Base-by-base conservation (phyloP, 495 filamentous ascomycete genomes). In the Aspergillus avenaceus region DNA sequence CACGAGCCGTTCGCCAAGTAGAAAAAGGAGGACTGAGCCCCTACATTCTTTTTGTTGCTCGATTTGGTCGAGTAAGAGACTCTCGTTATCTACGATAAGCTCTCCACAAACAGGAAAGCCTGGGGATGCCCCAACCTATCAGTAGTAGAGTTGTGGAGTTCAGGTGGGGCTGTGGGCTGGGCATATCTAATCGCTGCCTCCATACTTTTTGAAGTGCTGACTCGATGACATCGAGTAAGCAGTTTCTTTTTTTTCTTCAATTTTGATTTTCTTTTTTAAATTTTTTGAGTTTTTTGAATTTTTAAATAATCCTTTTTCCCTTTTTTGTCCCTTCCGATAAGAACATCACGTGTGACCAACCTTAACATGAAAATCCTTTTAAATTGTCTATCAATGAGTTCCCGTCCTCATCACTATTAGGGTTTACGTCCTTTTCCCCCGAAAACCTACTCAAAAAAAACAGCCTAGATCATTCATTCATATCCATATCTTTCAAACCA, bases 191-290 rank as follows among this genome's bases (percentile, higher is more conserved):
- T 64, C 47, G 49, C 45, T 43, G 56, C 31, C 23, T 56, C n/a
- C 43, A 32, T 45, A n/a, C 13, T 19, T 45, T 26, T 32, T 19
- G 16, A 12, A 27, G 18, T 38, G 57, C 47, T 71, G 66, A 72
- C 69, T 70, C 69, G 66, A 72, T 72, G 55, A 25, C 54, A 72
- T 72, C 69, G 65, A 72, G 69, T 72, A 70, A 72, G 34, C 34
- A 19, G 7, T 16, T 18, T 45, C 43, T 26, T 25, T 11, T 22
- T 13, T 9, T 8, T 31, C 28, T 13, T 8, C 28, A 13, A 31
- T 31, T 11, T 11, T 13, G 28, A 31, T 2, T n/a, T n/a, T n/a
- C n/a, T n/a, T n/a, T n/a, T n/a, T n/a, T n/a, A n/a, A n/a, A n/a
- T n/a, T n/a, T n/a, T n/a, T n/a, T n/a, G n/a, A n/a, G n/a, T n/a